Conservation (phyloP, 371 early-diverging fungal species). For the Encephalitozoon hellem region DNA sequence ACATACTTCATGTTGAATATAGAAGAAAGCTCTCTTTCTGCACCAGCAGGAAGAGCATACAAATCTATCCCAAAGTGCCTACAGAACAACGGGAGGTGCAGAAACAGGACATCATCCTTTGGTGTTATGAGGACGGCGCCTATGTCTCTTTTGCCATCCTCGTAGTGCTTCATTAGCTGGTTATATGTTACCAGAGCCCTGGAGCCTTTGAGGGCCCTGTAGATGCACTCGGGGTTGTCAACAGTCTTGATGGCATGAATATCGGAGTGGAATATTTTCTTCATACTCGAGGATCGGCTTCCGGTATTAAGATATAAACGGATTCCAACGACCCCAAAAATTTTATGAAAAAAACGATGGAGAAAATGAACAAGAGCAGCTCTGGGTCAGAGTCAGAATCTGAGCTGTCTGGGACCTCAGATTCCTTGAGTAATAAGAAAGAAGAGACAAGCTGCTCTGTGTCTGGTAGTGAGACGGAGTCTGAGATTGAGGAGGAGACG, state of each 20-base stretch:
- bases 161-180: slow-evolving; percentile 35
- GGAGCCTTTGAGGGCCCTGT: background rate
- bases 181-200: slow-evolving; percentile 27
- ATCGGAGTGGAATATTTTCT: background rate
- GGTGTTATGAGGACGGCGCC: slow-evolving; percentile 12
- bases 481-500: background rate
- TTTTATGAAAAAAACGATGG: slow-evolving; percentile 5
- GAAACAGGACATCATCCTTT: slow-evolving; percentile 2
- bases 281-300: background rate
- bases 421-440: background rate
- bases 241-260: slow-evolving; percentile 6
- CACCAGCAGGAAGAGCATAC: background rate
- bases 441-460: background rate
- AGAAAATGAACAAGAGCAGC: background rate
- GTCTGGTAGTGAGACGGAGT: background rate
- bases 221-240: background rate
- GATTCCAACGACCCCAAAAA: background rate
- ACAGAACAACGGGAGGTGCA: slow-evolving; percentile 20
- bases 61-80: slow-evolving; percentile 32
- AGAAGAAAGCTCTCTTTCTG: background rate
- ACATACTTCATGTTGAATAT: slow-evolving; percentile 1
- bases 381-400: background rate
- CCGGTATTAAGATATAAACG: background rate
- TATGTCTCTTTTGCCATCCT: background rate
- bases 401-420: background rate